Evolutionary conservation across 495 filamentous ascomycete genomes (phyloP), one percentile per base, ranked within the genome.

Genomic region (Annulohypoxylon nitens): DNA sequence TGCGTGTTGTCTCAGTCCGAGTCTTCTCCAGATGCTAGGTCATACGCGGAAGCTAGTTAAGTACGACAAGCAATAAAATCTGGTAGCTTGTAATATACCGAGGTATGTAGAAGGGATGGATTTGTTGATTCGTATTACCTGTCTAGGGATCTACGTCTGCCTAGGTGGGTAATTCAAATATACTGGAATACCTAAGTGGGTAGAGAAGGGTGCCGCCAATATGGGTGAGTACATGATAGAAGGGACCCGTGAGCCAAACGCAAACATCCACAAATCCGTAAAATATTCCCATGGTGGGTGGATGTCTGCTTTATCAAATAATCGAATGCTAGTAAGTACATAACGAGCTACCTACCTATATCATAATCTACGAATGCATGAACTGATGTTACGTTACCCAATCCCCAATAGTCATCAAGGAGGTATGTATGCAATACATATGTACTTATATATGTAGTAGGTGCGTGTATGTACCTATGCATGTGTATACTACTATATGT

Each of bases 1-100:
- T 41, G 55, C 10, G 4, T 23, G 34, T 36, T 59, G 55, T 59
- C 55, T 59, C 55, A 34, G 37, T 59, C 8, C 37, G 16, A 59
- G 55, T 59, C 55, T 25, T 25, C 14, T 25, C 20, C 12, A 18
- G 11, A 43, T 18, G 12, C 36, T 18, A 41, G 37, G 36, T 59
- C 55, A 59, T 34, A 43, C 55, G 11, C 43, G 4, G 2, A 12
- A 37, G n/a, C 25, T 59, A n/a, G 34, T 6, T 18, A 6, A 14
- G 55, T 59, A 41, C 37, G 18, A 41, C 33, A 43, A 16, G 20
- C 6, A 23, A 59, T 12, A 41, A 25, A 59, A 20, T 6, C 1
- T 4, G 2, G 20, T 16, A 18, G 34, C 12, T 59, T 23, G 18
- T 14, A 16, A 18, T 55, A 23, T 57, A 23, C 11, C 26, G 23